Percentiles rank a stretch among this genome's conserved stretches.
phyloP scores from a whole-genome alignment of 1,284 basidiomycete species.

The Vanrija sp. region DNA sequence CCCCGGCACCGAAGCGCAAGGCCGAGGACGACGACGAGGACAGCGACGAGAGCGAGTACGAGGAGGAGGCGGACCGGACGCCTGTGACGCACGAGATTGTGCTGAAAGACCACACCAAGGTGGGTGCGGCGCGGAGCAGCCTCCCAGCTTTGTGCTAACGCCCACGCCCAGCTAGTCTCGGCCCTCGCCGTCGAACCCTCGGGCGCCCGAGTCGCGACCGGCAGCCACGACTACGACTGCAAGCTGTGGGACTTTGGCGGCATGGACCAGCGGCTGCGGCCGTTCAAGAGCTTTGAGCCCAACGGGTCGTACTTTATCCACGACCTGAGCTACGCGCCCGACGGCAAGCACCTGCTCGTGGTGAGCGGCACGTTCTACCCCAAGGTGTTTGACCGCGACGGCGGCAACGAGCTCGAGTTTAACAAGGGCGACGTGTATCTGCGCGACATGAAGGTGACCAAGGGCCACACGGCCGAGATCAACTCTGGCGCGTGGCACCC shows the following conservation, averaged over 20 bases:
- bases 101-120: slow-evolving; percentile 88
- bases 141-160: no score
- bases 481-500: slow-evolving; percentile 91
- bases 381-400: slow-evolving; percentile 83
- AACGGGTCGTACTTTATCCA: slow-evolving; percentile 88
- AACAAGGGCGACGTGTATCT: slow-evolving; percentile 97
- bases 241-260: slow-evolving; percentile 99
- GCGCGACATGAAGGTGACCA: slow-evolving; percentile 95
- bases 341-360: slow-evolving; percentile 77
- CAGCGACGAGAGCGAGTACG: slow-evolving; percentile 26
- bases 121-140: slow-evolving; percentile 15
- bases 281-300: slow-evolving; percentile 94
- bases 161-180: slow-evolving; percentile 63
- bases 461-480: slow-evolving; percentile 89
- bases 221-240: slow-evolving; percentile 93
- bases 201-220: slow-evolving; percentile 84
- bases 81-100: slow-evolving; percentile 68
- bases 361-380: slow-evolving; percentile 84
- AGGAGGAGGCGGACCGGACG: slow-evolving; percentile 42
- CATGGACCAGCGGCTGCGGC: slow-evolving; percentile 78
- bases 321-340: slow-evolving; percentile 79
- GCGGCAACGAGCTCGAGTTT: slow-evolving; percentile 83
- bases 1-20: slow-evolving; percentile 27
- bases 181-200: slow-evolving; percentile 87
- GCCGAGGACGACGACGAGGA: slow-evolving; percentile 23